These are phyloP conservation scores for Colletotrichum australisinense DNA, from an alignment of 2,329 filamentous ascomycete species.

Conservation along the genomic window DNA sequence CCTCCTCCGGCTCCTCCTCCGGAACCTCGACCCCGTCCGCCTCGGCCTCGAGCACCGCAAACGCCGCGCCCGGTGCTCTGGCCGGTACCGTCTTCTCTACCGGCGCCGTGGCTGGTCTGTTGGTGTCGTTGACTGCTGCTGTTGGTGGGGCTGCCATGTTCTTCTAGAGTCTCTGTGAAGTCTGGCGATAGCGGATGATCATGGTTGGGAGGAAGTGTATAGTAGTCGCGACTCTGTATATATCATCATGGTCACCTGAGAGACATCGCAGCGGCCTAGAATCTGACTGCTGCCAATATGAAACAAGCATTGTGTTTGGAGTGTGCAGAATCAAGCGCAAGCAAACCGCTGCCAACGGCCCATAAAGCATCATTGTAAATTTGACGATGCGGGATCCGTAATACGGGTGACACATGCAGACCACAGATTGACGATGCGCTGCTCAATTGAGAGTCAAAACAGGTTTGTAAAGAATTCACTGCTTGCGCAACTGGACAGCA, in stretches of 20 bases:
- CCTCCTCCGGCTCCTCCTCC: conserved; percentile 1
- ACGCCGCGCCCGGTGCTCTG: conserved; percentile 4
- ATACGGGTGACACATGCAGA: neutral
- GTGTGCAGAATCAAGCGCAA: neutral
- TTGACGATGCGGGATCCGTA: too few species aligned
- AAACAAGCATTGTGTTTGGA: neutral
- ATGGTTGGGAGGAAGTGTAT: neutral
- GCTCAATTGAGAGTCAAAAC: neutral
- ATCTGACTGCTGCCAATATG: neutral
- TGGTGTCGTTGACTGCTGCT: conserved; percentile 24
- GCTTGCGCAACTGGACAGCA: neutral
- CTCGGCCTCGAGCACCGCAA: conserved; percentile 1
- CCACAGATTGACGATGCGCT: neutral
- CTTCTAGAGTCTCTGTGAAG: neutral
- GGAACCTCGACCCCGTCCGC: neutral
- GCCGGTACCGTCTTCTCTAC: neutral
- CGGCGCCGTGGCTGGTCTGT: neutral
- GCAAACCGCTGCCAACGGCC: neutral
- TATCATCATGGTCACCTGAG: neutral
- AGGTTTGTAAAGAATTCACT: too few species aligned
- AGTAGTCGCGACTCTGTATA: neutral
- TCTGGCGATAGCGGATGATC: neutral
- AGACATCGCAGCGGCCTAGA: too few species aligned
- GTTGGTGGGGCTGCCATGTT: conserved; percentile 33
- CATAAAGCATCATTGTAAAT: neutral